phyloP scores from a whole-genome alignment of 306 rosid species.

The Heteromeles arbutifolia region DNA sequence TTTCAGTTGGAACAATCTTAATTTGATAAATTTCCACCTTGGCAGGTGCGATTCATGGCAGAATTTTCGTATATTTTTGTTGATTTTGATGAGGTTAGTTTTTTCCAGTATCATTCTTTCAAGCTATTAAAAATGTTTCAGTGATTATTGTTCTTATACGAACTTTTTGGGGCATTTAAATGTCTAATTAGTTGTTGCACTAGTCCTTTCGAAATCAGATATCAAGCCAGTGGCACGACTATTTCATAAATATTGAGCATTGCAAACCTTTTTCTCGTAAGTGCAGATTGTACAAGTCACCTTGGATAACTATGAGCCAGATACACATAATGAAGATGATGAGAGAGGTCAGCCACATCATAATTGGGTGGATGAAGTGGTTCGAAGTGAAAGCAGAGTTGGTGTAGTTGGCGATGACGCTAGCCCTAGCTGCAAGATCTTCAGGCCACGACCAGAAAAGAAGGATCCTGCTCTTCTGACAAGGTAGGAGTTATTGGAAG shows the following conservation, averaged over 20 bases:
- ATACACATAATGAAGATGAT: constrained; percentile 34
- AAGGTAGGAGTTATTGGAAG: constrained; percentile 39
- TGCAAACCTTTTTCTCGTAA: constrained; percentile 1
- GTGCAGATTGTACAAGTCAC: constrained; percentile 67
- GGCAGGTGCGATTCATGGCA: constrained; percentile 91
- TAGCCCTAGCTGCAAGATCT: constrained; percentile 39
- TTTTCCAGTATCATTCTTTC: constrained; percentile 2
- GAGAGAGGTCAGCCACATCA: constrained; percentile 54
- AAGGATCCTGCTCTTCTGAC: constrained; percentile 70
- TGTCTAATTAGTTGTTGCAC: background rate
- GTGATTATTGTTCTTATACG: background rate
- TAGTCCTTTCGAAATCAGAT: background rate
- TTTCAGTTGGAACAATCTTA: background rate
- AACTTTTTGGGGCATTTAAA: constrained; percentile 3
- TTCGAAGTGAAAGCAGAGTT: constrained; percentile 66
- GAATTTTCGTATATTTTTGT: constrained; percentile 68
- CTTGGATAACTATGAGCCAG: constrained; percentile 63
- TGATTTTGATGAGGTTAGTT: constrained; percentile 80
- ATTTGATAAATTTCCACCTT: constrained; percentile 23
- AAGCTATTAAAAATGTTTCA: background rate
- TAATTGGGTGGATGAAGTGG: constrained; percentile 95
- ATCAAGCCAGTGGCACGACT: background rate
- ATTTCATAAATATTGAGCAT: background rate
- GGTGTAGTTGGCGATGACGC: constrained; percentile 44
- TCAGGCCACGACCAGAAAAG: constrained; percentile 61